Conservation (phyloP, 108 stramenopile genomes). For the Nitzschia inconspicua region DNA sequence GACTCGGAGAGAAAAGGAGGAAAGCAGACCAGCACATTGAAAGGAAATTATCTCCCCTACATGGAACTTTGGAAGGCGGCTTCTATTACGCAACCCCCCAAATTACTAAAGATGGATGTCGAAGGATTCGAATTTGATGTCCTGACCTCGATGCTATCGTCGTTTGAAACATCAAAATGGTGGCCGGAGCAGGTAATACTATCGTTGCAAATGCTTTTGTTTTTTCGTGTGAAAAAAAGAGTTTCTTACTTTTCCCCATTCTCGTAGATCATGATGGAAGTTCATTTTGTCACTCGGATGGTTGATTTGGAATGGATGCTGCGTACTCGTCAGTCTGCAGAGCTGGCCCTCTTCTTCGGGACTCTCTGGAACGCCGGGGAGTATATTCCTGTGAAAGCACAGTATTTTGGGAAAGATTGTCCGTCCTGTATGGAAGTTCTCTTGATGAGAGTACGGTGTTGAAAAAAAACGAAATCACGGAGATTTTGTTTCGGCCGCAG, state of each 20-base stretch:
- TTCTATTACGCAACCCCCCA: slow-evolving; percentile 20
- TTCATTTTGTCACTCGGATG: slow-evolving; percentile 49
- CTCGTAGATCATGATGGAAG: slow-evolving; percentile 48
- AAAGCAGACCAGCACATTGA: neutral
- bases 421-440: slow-evolving; percentile 39
- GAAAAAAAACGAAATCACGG: neutral
- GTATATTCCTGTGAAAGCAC: slow-evolving; percentile 22
- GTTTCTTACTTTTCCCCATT: slow-evolving; percentile 37
- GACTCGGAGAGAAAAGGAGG: neutral
- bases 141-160: slow-evolving; percentile 18
- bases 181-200: slow-evolving; percentile 6
- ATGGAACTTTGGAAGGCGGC: neutral
- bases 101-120: slow-evolving; percentile 41
- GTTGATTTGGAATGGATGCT: slow-evolving; percentile 33
- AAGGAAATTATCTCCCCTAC: neutral
- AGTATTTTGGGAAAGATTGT: slow-evolving; percentile 3
- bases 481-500: no score
- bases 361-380: slow-evolving; percentile 29
- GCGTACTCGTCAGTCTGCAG: slow-evolving; percentile 25
- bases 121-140: slow-evolving; percentile 47
- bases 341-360: slow-evolving; percentile 34
- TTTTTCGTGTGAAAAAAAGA: no score
- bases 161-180: neutral
- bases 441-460: slow-evolving; percentile 27
- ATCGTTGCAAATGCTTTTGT: no score